These are phyloP conservation scores for Torulaspora maleeae DNA, from an alignment of 805 yeast species.

Conservation along the genomic window DNA sequence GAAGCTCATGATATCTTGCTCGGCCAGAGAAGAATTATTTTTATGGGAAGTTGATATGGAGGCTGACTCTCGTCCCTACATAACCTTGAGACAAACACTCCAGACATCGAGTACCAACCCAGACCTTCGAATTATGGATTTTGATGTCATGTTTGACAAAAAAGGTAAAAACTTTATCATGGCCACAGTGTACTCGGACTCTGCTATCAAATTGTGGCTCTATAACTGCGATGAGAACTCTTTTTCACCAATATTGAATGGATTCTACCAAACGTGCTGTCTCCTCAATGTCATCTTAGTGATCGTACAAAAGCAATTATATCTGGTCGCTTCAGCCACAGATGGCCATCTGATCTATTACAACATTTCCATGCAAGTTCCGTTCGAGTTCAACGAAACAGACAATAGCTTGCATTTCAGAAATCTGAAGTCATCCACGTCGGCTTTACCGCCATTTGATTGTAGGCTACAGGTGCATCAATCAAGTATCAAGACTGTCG, in stretches of 20 bases:
- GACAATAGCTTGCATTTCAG: conserved; percentile 8
- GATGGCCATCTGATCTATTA: conserved; percentile 75
- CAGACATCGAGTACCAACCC: conserved; percentile 58
- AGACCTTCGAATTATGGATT: conserved; percentile 88
- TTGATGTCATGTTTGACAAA: conserved; percentile 47
- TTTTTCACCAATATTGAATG: conserved; percentile 45
- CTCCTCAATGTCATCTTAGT: conserved; percentile 57
- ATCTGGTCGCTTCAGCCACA: conserved; percentile 62
- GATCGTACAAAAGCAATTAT: conserved; percentile 26
- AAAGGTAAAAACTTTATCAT: conserved; percentile 33
- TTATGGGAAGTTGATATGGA: conserved; percentile 61
- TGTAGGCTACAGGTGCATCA: conserved; percentile 63
- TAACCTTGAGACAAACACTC: conserved; percentile 48
- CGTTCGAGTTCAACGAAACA: conserved; percentile 15
- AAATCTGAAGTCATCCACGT: not conserved
- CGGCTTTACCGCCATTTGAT: conserved; percentile 10
- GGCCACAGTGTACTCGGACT: conserved; percentile 79
- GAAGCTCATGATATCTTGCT: conserved; percentile 48
- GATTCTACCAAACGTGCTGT: conserved; percentile 70
- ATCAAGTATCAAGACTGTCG: conserved; percentile 73
- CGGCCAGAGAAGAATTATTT: conserved; percentile 84
- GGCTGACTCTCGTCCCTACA: conserved; percentile 39
- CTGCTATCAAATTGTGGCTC: conserved; percentile 63
- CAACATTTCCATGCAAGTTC: conserved; percentile 40
- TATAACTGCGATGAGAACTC: conserved; percentile 38